phyloP scores from a whole-genome alignment of 768 basidiomycete genomes.

The Psilocybe cyanescens region DNA sequence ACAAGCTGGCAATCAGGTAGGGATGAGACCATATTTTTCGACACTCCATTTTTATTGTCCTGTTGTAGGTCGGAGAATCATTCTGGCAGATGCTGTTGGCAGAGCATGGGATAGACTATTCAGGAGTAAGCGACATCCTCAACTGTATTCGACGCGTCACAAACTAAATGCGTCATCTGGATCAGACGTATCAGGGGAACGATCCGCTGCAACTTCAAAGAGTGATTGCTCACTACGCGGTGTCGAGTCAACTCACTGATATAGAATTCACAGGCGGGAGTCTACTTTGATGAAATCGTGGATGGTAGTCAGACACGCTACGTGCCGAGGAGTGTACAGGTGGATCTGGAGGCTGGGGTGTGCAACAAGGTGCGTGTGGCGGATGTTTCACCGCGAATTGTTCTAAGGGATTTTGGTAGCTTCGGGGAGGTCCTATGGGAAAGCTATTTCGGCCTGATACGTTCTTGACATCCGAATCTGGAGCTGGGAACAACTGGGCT shows the following conservation, averaged over 20 bases:
- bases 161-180: constrained; percentile 1
- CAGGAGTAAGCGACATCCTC: constrained; percentile 55
- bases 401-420: constrained; percentile 35
- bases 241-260: not conserved
- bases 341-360: constrained; percentile 91
- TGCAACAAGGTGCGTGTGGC: constrained; percentile 64
- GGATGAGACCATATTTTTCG: constrained; percentile 9
- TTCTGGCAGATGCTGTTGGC: constrained; percentile 91
- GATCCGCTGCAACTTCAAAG: constrained; percentile 77
- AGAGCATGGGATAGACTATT: constrained; percentile 80
- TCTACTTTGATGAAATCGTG: constrained; percentile 78
- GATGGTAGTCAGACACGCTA: constrained; percentile 61
- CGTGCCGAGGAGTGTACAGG: constrained; percentile 87
- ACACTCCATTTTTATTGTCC: constrained; percentile 8
- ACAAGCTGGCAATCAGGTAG: constrained; percentile 63
- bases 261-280: constrained; percentile 57
- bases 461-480: constrained; percentile 62
- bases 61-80: constrained; percentile 66
- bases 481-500: constrained; percentile 95
- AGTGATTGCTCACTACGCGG: constrained; percentile 39
- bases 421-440: constrained; percentile 73
- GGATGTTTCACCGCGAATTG: not conserved
- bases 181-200: constrained; percentile 69
- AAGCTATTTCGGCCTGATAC: constrained; percentile 87
- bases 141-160: not conserved